Base-by-base conservation (phyloP, 257 asterid genomes). In the Scutellaria galericulata region DNA sequence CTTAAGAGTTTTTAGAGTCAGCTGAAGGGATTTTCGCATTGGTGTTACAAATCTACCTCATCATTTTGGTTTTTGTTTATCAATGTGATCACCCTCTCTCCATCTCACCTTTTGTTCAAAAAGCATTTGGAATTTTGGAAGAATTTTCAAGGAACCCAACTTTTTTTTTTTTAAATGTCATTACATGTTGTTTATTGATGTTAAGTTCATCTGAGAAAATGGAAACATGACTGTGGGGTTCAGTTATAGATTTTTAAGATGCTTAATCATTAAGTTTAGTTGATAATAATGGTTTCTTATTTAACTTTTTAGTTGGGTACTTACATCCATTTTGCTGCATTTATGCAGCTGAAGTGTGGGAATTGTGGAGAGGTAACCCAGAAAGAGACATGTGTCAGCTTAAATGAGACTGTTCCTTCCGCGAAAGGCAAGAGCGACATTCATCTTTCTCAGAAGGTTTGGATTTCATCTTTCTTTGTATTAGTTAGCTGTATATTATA, bases 381-480 rank as follows among this genome's bases (percentile, higher is more conserved):
- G 74, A 92, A 83, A 79, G 97, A 90, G 84, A 82, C 87, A 0
- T 90, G 89, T 71, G 69, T 92, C 61, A 80, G 86, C 82, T 82
- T 90, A 87, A 73, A 71, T 10, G 96, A 88, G 73, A 78, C 88
- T 37, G 75, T 84, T 72, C 84, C 92, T 76, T 81, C 86, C 45
- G 79, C 90, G 1, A 79, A 73, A 77, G 87, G 96, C 82, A 87
- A 82, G 82, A 86, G 96, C 62, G 78, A 66, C 8, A 72, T 79
- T 45, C 86, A 92, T 79, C 91, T 92, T 70, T 71, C 90, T 70
- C 93, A 87, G 83, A 92, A 92, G 92, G 98, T 91, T 24, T 67
- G 64, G 24, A 11, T 52, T 52, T 70, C 75, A 31, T 64, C 56
- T 20, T 44, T 8, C 9, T 37, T 45, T 46, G 46, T 35, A 35